Evolutionary conservation across 2,329 filamentous ascomycete genomes (phyloP).

Genomic region (Cladophialophora exuberans): DNA sequence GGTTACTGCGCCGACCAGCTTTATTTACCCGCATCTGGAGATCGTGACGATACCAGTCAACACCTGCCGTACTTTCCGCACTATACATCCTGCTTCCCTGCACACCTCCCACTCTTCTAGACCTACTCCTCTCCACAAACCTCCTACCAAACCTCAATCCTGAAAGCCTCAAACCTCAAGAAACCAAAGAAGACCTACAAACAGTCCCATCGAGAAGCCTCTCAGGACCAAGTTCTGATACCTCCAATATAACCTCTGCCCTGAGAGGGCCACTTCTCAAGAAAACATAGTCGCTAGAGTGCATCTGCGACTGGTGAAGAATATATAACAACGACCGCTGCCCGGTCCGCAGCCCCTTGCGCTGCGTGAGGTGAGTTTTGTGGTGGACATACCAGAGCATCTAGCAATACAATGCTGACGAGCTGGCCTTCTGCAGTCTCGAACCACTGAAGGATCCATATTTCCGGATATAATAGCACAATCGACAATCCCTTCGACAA

Average conservation of each 20-base stretch:
- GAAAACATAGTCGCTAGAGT: conserved; percentile 24
- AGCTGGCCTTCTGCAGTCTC: conserved; percentile 30
- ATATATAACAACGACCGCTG: conserved; percentile 46
- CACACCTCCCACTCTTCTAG: conserved; percentile 5
- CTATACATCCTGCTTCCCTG: not conserved
- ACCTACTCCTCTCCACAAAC: conserved; percentile 17
- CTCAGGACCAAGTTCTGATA: conserved; percentile 28
- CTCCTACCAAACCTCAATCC: conserved; percentile 8
- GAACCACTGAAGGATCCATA: conserved; percentile 50
- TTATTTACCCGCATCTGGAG: no score
- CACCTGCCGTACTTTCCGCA: no score
- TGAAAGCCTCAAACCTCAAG: conserved; percentile 6
- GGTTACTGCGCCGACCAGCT: no score
- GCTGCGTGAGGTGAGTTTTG: conserved; percentile 74
- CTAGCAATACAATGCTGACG: conserved; percentile 5
- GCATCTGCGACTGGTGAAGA: conserved; percentile 33
- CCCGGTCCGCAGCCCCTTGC: conserved; percentile 79
- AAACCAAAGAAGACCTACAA: conserved; percentile 18
- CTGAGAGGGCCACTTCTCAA: conserved; percentile 32
- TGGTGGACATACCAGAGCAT: not conserved
- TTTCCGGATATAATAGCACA: conserved; percentile 41
- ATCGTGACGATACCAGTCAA: no score
- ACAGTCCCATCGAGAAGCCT: conserved; percentile 30
- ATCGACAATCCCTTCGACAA: conserved; percentile 52
- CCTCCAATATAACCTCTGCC: conserved; percentile 22